phyloP scores from a whole-genome alignment of 2,329 filamentous ascomycete species.

The Volutella citrinella region DNA sequence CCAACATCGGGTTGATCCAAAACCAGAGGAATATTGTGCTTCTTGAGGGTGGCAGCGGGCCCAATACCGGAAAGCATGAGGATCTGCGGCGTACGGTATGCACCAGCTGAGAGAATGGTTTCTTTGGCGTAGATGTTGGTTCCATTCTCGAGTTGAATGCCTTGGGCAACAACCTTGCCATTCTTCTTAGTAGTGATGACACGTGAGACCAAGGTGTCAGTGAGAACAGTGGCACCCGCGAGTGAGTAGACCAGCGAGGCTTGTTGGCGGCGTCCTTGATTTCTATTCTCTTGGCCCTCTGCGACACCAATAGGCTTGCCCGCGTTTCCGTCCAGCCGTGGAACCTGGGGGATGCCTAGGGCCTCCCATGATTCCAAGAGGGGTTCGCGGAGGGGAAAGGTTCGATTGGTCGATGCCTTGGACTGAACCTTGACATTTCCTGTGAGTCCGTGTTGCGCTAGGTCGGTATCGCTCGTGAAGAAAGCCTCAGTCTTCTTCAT shows the following conservation, averaged over 20 bases:
- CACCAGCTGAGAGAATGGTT: constrained; percentile 34
- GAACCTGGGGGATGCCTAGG: constrained; percentile 28
- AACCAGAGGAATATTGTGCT: constrained; percentile 3
- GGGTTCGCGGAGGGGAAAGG: constrained; percentile 35
- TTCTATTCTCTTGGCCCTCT: constrained; percentile 23
- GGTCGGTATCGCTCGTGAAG: constrained; percentile 34
- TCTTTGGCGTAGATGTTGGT: constrained; percentile 27
- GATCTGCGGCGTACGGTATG: constrained; percentile 34
- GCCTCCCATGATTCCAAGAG: constrained; percentile 36
- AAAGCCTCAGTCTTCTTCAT: constrained; percentile 6
- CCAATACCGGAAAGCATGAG: constrained; percentile 37
- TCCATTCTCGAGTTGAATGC: constrained; percentile 6
- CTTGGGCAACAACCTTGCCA: neutral
- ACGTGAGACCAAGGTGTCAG: constrained; percentile 20
- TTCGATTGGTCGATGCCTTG: constrained; percentile 28
- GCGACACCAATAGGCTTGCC: constrained; percentile 29
- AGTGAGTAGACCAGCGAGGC: constrained; percentile 18
- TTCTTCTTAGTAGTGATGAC: constrained; percentile 11
- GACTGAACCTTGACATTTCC: constrained; percentile 32
- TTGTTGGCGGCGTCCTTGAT: constrained; percentile 18
- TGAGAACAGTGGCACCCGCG: constrained; percentile 21
- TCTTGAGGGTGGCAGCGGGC: constrained; percentile 18
- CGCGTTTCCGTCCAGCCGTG: constrained; percentile 23
- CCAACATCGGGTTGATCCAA: constrained; percentile 4
- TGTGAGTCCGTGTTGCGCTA: constrained; percentile 34